phyloP scores from a whole-genome alignment of 352 stramenopile species.

The Pythium aphanidermatum region DNA sequence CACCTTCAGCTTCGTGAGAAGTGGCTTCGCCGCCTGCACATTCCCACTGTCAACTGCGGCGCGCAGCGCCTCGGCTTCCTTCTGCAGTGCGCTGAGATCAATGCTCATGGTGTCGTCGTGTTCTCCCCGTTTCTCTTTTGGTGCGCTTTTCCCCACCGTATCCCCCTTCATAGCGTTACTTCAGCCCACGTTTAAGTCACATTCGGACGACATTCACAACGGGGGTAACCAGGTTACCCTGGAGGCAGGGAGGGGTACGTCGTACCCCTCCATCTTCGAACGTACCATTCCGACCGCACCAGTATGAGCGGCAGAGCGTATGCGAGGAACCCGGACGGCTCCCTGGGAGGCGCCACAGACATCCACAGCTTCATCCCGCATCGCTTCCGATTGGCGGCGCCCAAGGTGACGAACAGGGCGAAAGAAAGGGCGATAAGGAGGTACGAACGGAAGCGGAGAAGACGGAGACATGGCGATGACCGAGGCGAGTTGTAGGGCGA shows the following conservation, averaged over 20 bases:
- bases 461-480: background rate
- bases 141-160: no score
- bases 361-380: constrained; percentile 59
- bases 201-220: no score
- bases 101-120: background rate
- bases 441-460: constrained; percentile 22
- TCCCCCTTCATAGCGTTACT: constrained; percentile 1
- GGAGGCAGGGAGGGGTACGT: no score
- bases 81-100: constrained; percentile 46
- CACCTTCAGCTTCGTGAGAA: constrained; percentile 65
- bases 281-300: no score
- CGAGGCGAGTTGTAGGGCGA: constrained; percentile 26
- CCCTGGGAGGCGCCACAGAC: constrained; percentile 40
- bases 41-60: constrained; percentile 43
- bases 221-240: no score
- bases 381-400: constrained; percentile 34
- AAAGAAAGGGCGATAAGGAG: constrained; percentile 50
- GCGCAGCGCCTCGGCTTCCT: constrained; percentile 59
- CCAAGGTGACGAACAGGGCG: constrained; percentile 13
- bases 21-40: constrained; percentile 33
- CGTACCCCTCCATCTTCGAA: no score
- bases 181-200: no score
- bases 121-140: background rate
- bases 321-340: constrained; percentile 44
- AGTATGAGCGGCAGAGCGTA: constrained; percentile 70